Percentiles rank a stretch among this genome's conserved stretches.
These are phyloP conservation scores for Flaveria ramosissima DNA, from an alignment of 129 eudicot genomes.

Conservation along the genomic window DNA sequence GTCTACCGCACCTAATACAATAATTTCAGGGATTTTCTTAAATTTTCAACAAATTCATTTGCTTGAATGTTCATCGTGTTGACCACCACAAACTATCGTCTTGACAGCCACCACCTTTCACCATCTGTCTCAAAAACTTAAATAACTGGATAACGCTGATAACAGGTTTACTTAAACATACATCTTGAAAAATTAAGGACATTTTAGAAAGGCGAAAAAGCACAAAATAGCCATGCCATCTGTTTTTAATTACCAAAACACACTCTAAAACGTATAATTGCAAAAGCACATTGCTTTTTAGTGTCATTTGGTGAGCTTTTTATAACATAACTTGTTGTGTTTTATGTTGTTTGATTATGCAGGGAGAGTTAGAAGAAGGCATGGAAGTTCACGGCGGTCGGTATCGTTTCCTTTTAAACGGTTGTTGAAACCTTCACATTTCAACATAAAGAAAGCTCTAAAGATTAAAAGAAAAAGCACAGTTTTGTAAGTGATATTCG, in stretches of 20 bases:
- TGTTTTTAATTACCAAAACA: not conserved
- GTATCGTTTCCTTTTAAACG: conserved; percentile 61
- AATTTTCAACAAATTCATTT: not conserved
- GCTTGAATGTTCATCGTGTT: not conserved
- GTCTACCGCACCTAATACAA: not conserved
- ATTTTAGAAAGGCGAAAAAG: not conserved
- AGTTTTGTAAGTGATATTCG: conserved; percentile 43
- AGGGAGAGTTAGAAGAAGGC: conserved; percentile 52
- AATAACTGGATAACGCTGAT: not conserved
- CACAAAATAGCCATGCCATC: not conserved
- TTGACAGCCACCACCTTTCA: not conserved
- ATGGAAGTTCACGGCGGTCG: conserved; percentile 35
- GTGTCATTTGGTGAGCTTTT: not conserved
- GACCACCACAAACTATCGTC: not conserved
- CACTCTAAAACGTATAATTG: not conserved
- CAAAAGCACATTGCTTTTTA: not conserved
- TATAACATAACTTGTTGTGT: not conserved
- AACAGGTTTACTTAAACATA: not conserved
- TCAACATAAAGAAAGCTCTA: conserved; percentile 51
- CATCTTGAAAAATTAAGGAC: not conserved
- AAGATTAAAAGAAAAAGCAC: conserved; percentile 33
- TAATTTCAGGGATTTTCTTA: not conserved
- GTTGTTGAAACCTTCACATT: conserved; percentile 47
- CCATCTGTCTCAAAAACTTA: not conserved
- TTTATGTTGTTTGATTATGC: conserved; percentile 30